Evolutionary conservation across 2,329 filamentous ascomycete species (phyloP).

Genomic region (Ophidiomyces ophidiicola): DNA sequence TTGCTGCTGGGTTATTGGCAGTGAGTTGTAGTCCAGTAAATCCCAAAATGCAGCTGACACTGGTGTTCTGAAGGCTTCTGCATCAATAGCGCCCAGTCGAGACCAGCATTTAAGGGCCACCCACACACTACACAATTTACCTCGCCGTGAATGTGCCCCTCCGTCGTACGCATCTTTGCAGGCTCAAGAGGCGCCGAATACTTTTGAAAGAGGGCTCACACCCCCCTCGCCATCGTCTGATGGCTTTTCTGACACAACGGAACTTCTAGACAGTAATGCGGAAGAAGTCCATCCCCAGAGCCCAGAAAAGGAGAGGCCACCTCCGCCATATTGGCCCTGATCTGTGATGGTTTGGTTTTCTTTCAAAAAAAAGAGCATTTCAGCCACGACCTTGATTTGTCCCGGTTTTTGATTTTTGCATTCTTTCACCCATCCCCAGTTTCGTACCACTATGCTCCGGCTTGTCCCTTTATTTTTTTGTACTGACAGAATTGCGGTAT

Average conservation of each 20-base stretch:
- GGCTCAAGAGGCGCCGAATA: not conserved
- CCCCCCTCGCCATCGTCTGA: conserved; percentile 3
- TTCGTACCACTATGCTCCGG: no score
- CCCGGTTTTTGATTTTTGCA: no score
- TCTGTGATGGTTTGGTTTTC: no score
- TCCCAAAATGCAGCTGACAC: not conserved
- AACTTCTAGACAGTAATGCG: not conserved
- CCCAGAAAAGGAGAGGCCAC: conserved; percentile 4
- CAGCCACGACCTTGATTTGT: no score
- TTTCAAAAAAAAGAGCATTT: no score
- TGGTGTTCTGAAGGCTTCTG: not conserved
- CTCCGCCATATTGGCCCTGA: conserved; percentile 7
- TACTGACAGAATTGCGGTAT: no score
- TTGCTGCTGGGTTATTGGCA: not conserved
- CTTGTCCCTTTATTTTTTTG: no score
- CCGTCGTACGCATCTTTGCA: conserved; percentile 1
- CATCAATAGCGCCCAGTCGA: not conserved
- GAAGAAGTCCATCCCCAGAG: not conserved
- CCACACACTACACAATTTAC: not conserved
- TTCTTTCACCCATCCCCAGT: no score
- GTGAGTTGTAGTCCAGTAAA: not conserved
- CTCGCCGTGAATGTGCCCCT: not conserved
- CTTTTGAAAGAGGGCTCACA: conserved; percentile 1
- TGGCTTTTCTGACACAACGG: conserved; percentile 4
- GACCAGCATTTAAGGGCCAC: not conserved